Evolutionary conservation across 352 stramenopile species (phyloP).

Genomic region (Globisporangium nagaii): DNA sequence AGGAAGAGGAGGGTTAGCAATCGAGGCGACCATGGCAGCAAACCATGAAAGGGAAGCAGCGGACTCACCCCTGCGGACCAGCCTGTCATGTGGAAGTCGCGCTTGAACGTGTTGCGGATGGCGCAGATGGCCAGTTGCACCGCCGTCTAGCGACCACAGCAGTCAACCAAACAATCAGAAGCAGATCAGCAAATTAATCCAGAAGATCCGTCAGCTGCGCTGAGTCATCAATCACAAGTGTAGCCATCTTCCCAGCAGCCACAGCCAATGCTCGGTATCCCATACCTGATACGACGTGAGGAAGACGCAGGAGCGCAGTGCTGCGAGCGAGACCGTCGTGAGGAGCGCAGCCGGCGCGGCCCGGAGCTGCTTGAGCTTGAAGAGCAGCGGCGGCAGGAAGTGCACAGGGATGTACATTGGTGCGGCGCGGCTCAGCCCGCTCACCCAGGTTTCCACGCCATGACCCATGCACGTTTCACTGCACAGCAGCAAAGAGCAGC

Average conservation of each 20-base stretch:
- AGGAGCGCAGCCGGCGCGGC: background rate
- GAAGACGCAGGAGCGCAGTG: slow-evolving; percentile 2
- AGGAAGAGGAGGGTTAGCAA: no score
- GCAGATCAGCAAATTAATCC: background rate
- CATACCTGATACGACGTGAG: slow-evolving; percentile 58
- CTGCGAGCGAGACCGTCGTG: background rate
- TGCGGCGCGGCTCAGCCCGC: slow-evolving; percentile 52
- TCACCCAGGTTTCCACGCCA: slow-evolving; percentile 61
- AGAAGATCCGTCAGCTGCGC: background rate
- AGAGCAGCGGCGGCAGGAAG: slow-evolving; percentile 65
- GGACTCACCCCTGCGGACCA: slow-evolving; percentile 41
- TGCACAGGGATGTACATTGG: slow-evolving; percentile 80
- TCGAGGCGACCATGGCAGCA: no score
- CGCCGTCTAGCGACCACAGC: slow-evolving; percentile 32
- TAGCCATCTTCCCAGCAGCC: background rate
- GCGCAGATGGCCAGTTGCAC: slow-evolving; percentile 69
- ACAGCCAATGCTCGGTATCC: background rate
- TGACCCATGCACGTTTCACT: slow-evolving; percentile 73
- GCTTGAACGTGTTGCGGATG: slow-evolving; percentile 60
- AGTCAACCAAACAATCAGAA: background rate
- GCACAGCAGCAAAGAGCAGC: background rate
- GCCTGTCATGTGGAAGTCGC: slow-evolving; percentile 37
- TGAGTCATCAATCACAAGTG: slow-evolving; percentile 1
- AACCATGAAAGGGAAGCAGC: background rate
- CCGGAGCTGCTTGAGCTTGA: slow-evolving; percentile 16